Evolutionary conservation across 768 basidiomycete genomes (phyloP), one percentile per base, ranked within the genome.

Genomic region (Xerocomus spinulosus): DNA sequence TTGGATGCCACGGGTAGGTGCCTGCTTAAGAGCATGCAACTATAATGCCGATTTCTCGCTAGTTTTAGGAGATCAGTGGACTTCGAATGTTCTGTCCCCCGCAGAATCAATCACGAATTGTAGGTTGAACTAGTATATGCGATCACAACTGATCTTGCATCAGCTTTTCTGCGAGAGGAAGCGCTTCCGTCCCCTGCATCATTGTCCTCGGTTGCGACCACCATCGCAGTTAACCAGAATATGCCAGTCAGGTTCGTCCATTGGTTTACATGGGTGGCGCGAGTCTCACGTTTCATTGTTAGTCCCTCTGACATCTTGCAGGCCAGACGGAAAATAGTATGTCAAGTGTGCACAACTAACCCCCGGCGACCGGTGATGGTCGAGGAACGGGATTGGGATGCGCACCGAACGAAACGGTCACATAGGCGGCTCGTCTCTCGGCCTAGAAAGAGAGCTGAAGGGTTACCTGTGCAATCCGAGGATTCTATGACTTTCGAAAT

Each of bases 1-100:
- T 69, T 87, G 24, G 82, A 91, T 60, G 87, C 89, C 4, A 81
- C 82, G 42, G 73, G 87, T 81, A 50, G 56, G 73, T 59, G 14
- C 38, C 17, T 42, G n/a, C n/a, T 37, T 34, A 14, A 13, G 25
- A 23, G 25, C 10, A 2, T 20, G 13, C 40, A 34, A 30, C 48
- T 23, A 41, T 50, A 37, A 46, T 14, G n/a, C n/a, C n/a, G n/a
- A n/a, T 48, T 33, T 43, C 36, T 40, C 46, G 7, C 13, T 33
- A 83, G 80, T 73, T 39, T 58, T 80, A 3, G 80, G 75, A 2
- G 72, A 81, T 6, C 59, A 69, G 12, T 92, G 89, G 89, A 53
- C 61, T n/a, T 58, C 54, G 0, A 71, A 78, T 43, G 85, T 90
- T 15, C 67, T 70, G 32, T 66, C 73, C 28, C 67, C 72, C 21